phyloP scores from a whole-genome alignment of 176 grass and related monocot genomes.

The Lolium multiflorum region DNA sequence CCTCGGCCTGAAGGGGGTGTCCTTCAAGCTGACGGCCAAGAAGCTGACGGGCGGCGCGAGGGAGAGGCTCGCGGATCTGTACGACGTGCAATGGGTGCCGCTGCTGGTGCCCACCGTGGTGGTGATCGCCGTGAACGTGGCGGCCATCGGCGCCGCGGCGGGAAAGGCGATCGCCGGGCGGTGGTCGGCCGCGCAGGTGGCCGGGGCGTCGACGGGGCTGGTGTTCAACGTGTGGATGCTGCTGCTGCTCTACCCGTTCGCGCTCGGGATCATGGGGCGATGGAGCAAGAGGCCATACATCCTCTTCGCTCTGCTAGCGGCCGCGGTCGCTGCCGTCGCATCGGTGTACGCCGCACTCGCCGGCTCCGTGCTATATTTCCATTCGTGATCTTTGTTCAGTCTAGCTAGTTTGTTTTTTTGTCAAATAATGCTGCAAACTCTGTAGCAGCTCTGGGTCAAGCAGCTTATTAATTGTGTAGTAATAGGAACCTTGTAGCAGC shows the following conservation, averaged over 20 bases:
- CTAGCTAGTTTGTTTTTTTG: not conserved
- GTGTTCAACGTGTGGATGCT: constrained; percentile 13
- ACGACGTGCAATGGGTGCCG: constrained; percentile 18
- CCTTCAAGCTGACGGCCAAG: constrained; percentile 5
- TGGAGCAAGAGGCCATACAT: constrained; percentile 23
- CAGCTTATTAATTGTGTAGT: no score
- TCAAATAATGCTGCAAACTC: not conserved
- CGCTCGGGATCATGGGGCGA: constrained; percentile 22
- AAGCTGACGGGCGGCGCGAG: not conserved
- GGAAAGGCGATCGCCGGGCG: not conserved
- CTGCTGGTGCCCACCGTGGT: not conserved
- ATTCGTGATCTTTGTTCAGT: not conserved
- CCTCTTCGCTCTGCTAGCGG: not conserved
- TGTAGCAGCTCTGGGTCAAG: not conserved
- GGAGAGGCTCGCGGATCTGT: constrained; percentile 5
- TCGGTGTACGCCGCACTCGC: not conserved
- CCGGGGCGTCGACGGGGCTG: not conserved
- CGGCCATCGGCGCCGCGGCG: not conserved
- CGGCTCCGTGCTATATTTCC: not conserved
- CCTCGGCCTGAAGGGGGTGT: constrained; percentile 16
- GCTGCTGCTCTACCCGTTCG: constrained; percentile 27
- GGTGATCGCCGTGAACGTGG: constrained; percentile 16
- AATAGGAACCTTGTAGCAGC: no score
- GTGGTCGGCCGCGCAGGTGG: constrained; percentile 10
- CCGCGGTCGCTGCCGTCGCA: not conserved